These are phyloP conservation scores for Aspergillus pseudoglaucus DNA, from an alignment of 2,329 filamentous ascomycete genomes.

Conservation along the genomic window DNA sequence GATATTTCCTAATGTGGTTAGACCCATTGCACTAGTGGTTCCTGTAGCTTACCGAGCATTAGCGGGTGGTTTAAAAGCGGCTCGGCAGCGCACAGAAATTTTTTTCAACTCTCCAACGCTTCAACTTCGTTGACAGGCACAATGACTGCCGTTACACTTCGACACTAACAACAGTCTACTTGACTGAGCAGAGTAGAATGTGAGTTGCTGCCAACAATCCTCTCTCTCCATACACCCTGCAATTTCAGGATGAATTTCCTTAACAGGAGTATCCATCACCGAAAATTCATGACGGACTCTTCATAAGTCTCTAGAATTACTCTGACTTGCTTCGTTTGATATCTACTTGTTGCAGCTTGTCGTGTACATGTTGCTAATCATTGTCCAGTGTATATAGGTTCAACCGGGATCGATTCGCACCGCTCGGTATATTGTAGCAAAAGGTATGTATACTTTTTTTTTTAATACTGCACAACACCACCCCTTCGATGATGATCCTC, in stretches of 20 bases:
- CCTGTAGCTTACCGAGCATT: background rate
- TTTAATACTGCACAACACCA: constrained; percentile 6
- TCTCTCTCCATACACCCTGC: background rate
- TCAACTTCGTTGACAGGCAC: constrained; percentile 5
- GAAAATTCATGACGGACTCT: constrained; percentile 49
- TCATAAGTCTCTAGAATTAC: constrained; percentile 49
- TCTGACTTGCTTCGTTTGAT: constrained; percentile 36
- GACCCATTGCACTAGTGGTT: background rate
- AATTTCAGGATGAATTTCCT: constrained; percentile 37
- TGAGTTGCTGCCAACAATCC: constrained; percentile 1
- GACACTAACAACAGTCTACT: background rate
- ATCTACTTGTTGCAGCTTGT: constrained; percentile 6
- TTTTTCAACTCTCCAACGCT: constrained; percentile 11
- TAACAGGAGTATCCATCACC: constrained; percentile 53
- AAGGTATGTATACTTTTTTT: constrained; percentile 36
- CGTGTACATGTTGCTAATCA: constrained; percentile 3
- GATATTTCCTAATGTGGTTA: background rate
- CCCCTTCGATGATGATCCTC: constrained; percentile 51
- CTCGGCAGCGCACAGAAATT: constrained; percentile 15
- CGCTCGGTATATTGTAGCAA: constrained; percentile 15
- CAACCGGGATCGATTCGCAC: background rate
- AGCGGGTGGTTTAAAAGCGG: background rate
- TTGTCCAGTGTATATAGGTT: background rate
- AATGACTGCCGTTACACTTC: background rate
- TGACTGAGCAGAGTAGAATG: background rate